Conservation (phyloP, 2,329 filamentous ascomycete genomes). For the Pestalotiopsis sp. region DNA sequence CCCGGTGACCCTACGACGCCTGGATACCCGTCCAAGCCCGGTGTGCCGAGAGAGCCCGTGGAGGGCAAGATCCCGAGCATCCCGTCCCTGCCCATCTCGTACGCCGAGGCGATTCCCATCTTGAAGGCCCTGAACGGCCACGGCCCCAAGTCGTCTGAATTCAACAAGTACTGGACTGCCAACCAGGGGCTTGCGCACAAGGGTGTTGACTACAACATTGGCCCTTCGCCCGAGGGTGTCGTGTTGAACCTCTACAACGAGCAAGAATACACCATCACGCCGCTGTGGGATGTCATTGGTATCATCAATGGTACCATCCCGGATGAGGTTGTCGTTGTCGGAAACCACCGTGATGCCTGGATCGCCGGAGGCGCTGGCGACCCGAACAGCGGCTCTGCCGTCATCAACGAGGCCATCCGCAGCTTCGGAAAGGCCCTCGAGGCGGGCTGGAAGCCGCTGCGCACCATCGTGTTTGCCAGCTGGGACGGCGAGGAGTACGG, state of each 20-base stretch:
- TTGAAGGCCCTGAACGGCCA: constrained; percentile 89
- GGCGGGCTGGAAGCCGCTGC: constrained; percentile 78
- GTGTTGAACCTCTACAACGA: constrained; percentile 74
- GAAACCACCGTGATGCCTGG: constrained; percentile 93
- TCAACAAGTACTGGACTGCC: constrained; percentile 70
- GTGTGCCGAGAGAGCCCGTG: constrained; percentile 72
- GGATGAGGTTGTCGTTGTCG: constrained; percentile 84
- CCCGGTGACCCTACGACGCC: constrained; percentile 85
- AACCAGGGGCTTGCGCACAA: constrained; percentile 75
- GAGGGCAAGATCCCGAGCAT: constrained; percentile 76
- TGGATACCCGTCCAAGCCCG: constrained; percentile 90
- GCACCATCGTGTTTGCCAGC: constrained; percentile 87
- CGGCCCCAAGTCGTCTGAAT: constrained; percentile 73
- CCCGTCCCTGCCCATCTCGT: constrained; percentile 89
- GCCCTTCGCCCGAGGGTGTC: constrained; percentile 72
- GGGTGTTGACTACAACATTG: constrained; percentile 82
- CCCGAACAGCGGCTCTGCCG: constrained; percentile 80
- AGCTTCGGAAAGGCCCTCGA: constrained; percentile 70
- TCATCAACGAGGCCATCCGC: constrained; percentile 74
- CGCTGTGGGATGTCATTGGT: constrained; percentile 89
- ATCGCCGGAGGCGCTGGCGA: constrained; percentile 80
- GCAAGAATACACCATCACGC: constrained; percentile 79
- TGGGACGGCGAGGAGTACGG: constrained; percentile 88
- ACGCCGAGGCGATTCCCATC: constrained; percentile 80
- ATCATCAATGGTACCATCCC: constrained; percentile 84